These are phyloP conservation scores for Kodamaea neixiangensis DNA, from an alignment of 805 yeast species.

Conservation along the genomic window DNA sequence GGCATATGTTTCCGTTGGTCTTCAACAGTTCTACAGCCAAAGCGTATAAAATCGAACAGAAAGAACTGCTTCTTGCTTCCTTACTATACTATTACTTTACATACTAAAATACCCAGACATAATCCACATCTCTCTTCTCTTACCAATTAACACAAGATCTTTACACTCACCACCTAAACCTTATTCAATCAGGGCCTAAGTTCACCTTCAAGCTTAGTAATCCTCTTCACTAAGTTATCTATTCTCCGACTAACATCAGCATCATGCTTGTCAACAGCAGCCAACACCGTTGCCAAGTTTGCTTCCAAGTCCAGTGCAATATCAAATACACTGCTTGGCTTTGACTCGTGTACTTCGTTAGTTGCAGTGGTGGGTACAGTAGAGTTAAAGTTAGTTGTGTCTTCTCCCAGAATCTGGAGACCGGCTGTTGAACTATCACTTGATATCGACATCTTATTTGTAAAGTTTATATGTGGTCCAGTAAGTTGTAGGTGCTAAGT, in stretches of 20 bases:
- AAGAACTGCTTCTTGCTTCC: no score
- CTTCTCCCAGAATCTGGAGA: background rate
- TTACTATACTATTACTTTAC: no score
- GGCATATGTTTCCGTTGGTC: no score
- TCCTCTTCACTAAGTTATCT: slow-evolving; percentile 23
- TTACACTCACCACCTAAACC: background rate
- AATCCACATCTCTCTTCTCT: background rate
- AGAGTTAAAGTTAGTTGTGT: background rate
- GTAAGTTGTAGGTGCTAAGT: background rate
- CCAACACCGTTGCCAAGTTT: slow-evolving; percentile 23
- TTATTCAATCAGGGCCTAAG: background rate
- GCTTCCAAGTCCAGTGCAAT: slow-evolving; percentile 36
- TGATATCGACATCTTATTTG: background rate
- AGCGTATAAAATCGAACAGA: no score
- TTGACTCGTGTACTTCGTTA: slow-evolving; percentile 1
- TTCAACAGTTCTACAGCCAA: no score
- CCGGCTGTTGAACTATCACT: slow-evolving; percentile 2
- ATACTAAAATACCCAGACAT: background rate
- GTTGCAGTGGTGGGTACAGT: background rate
- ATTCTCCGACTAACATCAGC: slow-evolving; percentile 28
- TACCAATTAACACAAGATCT: background rate
- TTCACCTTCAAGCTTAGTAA: slow-evolving; percentile 16
- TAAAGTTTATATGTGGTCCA: background rate
- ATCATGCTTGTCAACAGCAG: slow-evolving; percentile 28
- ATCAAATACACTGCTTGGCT: slow-evolving; percentile 24